Conservation (phyloP, 257 asterid genomes). For the Solanum piurae region DNA sequence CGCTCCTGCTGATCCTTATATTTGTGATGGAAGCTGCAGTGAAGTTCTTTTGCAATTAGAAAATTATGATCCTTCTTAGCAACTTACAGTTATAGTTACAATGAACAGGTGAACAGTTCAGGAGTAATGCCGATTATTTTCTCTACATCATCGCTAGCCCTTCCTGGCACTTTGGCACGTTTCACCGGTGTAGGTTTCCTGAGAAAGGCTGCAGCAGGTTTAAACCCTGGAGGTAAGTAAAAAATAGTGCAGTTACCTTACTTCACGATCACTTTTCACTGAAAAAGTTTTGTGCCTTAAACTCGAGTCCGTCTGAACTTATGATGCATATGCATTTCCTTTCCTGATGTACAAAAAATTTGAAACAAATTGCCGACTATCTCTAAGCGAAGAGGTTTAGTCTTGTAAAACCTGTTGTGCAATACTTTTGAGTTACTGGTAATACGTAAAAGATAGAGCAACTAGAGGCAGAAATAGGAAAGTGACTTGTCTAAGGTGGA, state of each 20-base stretch:
- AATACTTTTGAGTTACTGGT: neutral
- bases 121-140: conserved; percentile 99
- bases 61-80: neutral
- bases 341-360: neutral
- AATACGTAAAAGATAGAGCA: neutral
- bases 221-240: conserved; percentile 86
- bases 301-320: neutral
- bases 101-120: conserved; percentile 82
- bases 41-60: neutral
- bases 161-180: conserved; percentile 94
- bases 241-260: neutral
- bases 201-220: conserved; percentile 66
- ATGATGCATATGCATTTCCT: neutral
- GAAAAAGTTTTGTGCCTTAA: neutral
- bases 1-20: neutral
- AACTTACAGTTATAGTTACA: neutral
- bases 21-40: neutral
- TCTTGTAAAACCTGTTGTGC: neutral
- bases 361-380: neutral
- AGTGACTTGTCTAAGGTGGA: neutral
- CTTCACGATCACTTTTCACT: neutral
- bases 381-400: neutral
- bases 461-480: neutral
- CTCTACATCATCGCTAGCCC: conserved; percentile 93
- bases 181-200: conserved; percentile 76